phyloP scores from a whole-genome alignment of 1,139 yeast genomes.

The Nakaseomyces nivariensis region DNA sequence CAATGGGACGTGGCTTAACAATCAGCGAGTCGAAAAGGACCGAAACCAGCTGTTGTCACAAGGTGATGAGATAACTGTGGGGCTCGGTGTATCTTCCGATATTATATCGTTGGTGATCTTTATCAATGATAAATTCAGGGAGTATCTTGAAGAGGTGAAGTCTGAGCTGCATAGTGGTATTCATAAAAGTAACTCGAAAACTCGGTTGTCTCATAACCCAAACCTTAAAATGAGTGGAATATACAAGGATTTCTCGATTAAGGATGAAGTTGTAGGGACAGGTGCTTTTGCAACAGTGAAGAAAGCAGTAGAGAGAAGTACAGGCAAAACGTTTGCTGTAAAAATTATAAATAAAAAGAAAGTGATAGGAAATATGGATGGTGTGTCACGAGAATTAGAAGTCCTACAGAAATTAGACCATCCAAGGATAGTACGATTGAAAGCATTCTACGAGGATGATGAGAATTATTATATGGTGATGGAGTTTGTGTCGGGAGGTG shows the following conservation, averaged over 20 bases:
- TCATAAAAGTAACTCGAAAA: conserved; percentile 2
- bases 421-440: conserved; percentile 71
- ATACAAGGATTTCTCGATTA: conserved; percentile 62
- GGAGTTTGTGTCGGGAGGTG: conserved; percentile 98
- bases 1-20: conserved; percentile 84
- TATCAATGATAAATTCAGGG: conserved; percentile 34
- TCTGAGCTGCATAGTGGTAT: background rate
- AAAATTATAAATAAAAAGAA: conserved; percentile 79
- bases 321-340: conserved; percentile 82
- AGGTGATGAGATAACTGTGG: conserved; percentile 88
- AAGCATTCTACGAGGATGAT: conserved; percentile 76
- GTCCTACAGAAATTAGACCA: conserved; percentile 70
- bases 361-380: conserved; percentile 68
- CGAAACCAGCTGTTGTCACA: conserved; percentile 75
- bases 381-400: conserved; percentile 77
- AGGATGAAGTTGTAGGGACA: conserved; percentile 80
- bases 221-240: conserved; percentile 36
- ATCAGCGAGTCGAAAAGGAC: conserved; percentile 62
- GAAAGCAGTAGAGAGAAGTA: conserved; percentile 73
- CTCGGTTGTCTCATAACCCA: conserved; percentile 2
- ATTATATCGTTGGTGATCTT: conserved; percentile 66
- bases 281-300: conserved; percentile 97
- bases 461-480: conserved; percentile 78
- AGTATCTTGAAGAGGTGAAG: conserved; percentile 11
- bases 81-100: conserved; percentile 75